Evolutionary conservation across 345 rosid genomes (phyloP).

Genomic region (Carallia pectinifolia): DNA sequence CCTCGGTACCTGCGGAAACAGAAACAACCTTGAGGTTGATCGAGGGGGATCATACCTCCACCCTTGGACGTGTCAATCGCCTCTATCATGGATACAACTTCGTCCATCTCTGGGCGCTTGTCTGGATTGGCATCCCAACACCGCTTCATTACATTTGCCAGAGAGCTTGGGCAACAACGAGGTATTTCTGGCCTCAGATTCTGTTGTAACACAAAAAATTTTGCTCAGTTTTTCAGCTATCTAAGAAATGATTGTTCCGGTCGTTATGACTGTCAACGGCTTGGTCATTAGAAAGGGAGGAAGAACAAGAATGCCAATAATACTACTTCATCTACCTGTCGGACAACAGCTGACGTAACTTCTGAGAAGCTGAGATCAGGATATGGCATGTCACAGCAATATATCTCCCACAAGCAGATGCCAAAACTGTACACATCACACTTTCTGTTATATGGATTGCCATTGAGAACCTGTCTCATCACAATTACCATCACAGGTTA

Average conservation of each 20-base stretch:
- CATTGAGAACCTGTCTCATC: neutral
- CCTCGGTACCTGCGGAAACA: neutral
- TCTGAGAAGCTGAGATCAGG: neutral
- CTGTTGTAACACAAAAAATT: neutral
- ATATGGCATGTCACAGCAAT: constrained; percentile 5
- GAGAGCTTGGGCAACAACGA: neutral
- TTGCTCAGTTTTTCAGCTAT: no score
- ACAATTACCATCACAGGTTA: neutral
- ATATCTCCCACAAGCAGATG: constrained; percentile 6
- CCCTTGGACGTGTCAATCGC: neutral
- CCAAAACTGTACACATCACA: constrained; percentile 12
- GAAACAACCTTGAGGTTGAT: neutral
- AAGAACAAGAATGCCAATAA: no score
- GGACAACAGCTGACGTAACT: neutral
- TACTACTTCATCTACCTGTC: no score
- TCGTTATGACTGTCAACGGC: no score
- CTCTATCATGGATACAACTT: neutral
- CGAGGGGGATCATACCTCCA: neutral
- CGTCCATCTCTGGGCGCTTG: neutral
- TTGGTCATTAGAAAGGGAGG: no score
- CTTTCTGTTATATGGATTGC: constrained; percentile 13
- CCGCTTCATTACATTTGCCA: neutral
- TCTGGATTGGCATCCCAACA: neutral
- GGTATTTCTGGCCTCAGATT: neutral
- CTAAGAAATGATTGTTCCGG: no score